A percentile compares a stretch with the other conserved stretches of the same genome.
These are phyloP conservation scores for Erigeron canadensis DNA, from an alignment of 129 eudicot genomes.

Conservation along the genomic window DNA sequence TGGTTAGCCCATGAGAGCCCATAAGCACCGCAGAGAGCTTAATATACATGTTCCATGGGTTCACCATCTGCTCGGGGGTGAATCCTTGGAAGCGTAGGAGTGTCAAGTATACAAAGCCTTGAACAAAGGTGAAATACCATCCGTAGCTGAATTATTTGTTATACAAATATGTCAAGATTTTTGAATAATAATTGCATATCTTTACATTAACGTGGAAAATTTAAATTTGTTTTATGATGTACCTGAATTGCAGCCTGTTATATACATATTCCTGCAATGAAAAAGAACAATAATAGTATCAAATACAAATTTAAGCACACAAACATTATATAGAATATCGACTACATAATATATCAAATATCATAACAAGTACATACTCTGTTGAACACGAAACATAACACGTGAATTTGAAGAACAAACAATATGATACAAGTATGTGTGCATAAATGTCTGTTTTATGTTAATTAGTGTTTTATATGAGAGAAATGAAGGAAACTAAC, in stretches of 20 bases:
- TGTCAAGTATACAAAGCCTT: constrained; percentile 84
- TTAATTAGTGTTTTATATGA: not conserved
- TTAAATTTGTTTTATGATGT: not conserved
- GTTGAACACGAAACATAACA: not conserved
- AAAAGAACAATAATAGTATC: not conserved
- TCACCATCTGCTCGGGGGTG: constrained; percentile 92
- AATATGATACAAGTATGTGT: not conserved
- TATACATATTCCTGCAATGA: constrained; percentile 69
- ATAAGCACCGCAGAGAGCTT: constrained; percentile 92
- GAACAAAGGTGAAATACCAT: constrained; percentile 93
- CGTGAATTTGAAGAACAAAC: not conserved
- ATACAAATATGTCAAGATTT: constrained; percentile 17
- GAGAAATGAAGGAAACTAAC: constrained; percentile 27
- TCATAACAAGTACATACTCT: not conserved
- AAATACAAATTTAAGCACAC: not conserved
- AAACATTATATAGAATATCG: too few species aligned
- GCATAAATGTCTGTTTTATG: constrained; percentile 15
- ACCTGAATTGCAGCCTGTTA: constrained; percentile 70
- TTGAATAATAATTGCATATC: constrained; percentile 11
- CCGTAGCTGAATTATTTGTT: constrained; percentile 70
- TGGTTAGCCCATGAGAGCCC: constrained; percentile 96
- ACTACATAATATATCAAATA: too few species aligned
- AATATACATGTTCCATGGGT: constrained; percentile 90
- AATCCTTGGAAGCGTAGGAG: constrained; percentile 74
- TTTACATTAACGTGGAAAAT: not conserved